phyloP scores from a whole-genome alignment of 2,329 filamentous ascomycete species.

The Camptophora hylomeconis region DNA sequence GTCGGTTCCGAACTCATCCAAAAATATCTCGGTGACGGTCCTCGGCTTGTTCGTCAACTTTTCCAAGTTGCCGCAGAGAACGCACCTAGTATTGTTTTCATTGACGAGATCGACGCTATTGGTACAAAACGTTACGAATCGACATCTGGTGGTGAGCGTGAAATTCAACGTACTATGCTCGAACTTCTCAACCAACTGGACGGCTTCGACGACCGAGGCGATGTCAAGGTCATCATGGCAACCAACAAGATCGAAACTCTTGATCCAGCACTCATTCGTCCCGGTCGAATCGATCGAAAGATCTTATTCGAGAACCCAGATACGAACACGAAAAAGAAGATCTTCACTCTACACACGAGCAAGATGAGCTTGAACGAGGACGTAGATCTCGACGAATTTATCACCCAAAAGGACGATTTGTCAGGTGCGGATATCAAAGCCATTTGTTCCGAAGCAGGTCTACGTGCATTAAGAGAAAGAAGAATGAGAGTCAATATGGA shows the following conservation, averaged over 20 bases:
- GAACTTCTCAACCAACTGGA: slow-evolving; percentile 97
- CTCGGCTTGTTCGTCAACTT: slow-evolving; percentile 84
- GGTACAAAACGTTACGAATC: slow-evolving; percentile 98
- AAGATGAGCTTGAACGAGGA: slow-evolving; percentile 97
- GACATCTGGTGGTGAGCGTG: slow-evolving; percentile 88
- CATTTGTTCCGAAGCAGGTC: slow-evolving; percentile 91
- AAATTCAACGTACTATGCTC: slow-evolving; percentile 97
- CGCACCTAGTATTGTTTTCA: slow-evolving; percentile 93
- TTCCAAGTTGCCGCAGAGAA: slow-evolving; percentile 87
- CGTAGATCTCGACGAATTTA: slow-evolving; percentile 97
- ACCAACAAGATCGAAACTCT: slow-evolving; percentile 99
- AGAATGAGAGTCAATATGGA: slow-evolving; percentile 99
- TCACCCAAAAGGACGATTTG: slow-evolving; percentile 94
- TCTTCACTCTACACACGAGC: slow-evolving; percentile 92
- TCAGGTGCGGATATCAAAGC: slow-evolving; percentile 97
- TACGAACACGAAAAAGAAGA: slow-evolving; percentile 92
- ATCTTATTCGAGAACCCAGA: slow-evolving; percentile 68
- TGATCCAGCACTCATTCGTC: slow-evolving; percentile 89
- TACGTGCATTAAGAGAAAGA: slow-evolving; percentile 85
- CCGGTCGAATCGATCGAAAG: slow-evolving; percentile 96
- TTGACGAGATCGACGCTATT: slow-evolving; percentile 97
- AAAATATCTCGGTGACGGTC: slow-evolving; percentile 95
- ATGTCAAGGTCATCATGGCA: slow-evolving; percentile 99
- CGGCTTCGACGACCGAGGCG: slow-evolving; percentile 94
- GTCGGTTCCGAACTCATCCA: slow-evolving; percentile 96